These are phyloP conservation scores for Agarophyton chilense DNA, from an alignment of 23 red algal species.

Conservation along the genomic window DNA sequence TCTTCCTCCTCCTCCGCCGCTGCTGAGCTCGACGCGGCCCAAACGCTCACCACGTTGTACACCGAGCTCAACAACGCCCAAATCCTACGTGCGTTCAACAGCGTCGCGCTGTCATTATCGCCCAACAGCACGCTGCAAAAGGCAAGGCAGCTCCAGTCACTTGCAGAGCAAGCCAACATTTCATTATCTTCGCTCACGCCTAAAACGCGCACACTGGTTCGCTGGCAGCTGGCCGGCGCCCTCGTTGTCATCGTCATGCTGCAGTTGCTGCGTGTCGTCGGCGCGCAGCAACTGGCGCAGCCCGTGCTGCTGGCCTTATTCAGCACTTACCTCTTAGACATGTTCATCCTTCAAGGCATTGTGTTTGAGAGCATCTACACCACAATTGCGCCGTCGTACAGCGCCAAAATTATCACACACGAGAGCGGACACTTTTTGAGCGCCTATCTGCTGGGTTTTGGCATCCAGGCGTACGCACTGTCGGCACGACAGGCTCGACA, in stretches of 20 bases:
- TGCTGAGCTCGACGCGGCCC: too few species aligned
- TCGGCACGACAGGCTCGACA: constrained; percentile 21
- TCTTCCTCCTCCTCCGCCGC: too few species aligned
- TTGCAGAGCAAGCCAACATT: constrained; percentile 17
- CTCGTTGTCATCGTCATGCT: background rate
- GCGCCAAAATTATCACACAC: constrained; percentile 73
- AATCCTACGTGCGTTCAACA: background rate
- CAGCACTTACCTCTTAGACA: constrained; percentile 12
- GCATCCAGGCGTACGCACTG: constrained; percentile 65
- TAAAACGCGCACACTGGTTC: background rate
- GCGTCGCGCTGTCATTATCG: background rate
- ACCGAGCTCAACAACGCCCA: background rate
- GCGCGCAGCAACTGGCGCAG: constrained; percentile 16
- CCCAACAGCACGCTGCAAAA: background rate
- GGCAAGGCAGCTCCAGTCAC: background rate
- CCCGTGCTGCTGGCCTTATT: constrained; percentile 18
- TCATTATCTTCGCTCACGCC: constrained; percentile 58
- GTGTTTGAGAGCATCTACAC: constrained; percentile 71
- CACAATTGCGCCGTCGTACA: constrained; percentile 46
- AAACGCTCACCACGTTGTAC: background rate
- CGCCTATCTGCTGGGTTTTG: constrained; percentile 69
- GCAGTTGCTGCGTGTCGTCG: background rate
- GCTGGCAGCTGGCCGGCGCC: constrained; percentile 48
- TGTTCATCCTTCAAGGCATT: constrained; percentile 40
- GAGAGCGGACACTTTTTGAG: constrained; percentile 83